Base-by-base conservation (phyloP, 768 basidiomycete species). In the Kwoniella dejecticola region DNA sequence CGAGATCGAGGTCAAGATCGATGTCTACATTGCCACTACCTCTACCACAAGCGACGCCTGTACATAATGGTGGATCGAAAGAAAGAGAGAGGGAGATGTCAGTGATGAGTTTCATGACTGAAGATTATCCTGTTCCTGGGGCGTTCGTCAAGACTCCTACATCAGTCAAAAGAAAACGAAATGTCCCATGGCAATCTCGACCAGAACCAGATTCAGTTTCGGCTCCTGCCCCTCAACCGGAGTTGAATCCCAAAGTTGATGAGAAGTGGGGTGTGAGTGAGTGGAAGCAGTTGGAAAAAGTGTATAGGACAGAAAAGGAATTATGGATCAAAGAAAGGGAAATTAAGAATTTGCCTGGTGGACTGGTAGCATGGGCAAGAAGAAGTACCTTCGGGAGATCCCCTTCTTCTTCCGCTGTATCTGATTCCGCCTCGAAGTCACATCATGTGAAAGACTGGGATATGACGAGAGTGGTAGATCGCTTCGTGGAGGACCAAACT, bases 201-300 rank as follows among this genome's bases (percentile, higher is more conserved):
- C 36, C 19, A 23, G 40, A 10, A 10, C 23, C 31, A 24, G 33
- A 21, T 21, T 17, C 8, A 41, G 55, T 30, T 15, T 4, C 19
- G 17, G 11, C 19, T 21, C 21, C 26, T 21, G 42, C 55, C 6
- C 45, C 11, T 6, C 10, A 48, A 4, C 10, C 13, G 12, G 23
- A 48, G n/a, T n/a, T 7, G n/a, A 31, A 31, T 36, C 7, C 11
- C 12, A 41, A 6, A 52, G 24, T n/a, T 17, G 52, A 49, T 33
- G 40, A 62, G 47, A 29, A 23, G 5, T 75, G 74, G 74, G 69
- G 74, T 12, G 64, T 75, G 3, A 24, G 45, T 6, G 71, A 75
- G 33, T 75, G 74, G 74, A 75, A 75, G 55, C 48, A 53, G 36
- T 66, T 75, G n/a, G 74, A 75, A 45, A 70, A 62, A 40, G 67